phyloP scores from a whole-genome alignment of 129 eudicot species.

The Flaveria ramosissima region DNA sequence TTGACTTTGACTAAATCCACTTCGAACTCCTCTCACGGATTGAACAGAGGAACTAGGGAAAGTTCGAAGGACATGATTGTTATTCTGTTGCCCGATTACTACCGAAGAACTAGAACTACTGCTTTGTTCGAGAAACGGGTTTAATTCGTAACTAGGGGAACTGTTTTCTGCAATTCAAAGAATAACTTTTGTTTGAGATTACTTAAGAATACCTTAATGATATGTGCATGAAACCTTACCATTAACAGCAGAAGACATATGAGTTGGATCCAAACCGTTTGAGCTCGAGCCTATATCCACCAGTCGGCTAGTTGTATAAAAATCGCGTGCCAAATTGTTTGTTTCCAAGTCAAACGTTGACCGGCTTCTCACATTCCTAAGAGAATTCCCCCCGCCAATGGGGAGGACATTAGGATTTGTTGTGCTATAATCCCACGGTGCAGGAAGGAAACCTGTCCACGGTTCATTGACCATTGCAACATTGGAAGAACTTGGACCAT shows the following conservation, averaged over 20 bases:
- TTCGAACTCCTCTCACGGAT: slow-evolving; percentile 51
- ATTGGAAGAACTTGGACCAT: slow-evolving; percentile 51
- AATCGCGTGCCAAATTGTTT: slow-evolving; percentile 43
- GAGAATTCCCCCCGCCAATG: slow-evolving; percentile 52
- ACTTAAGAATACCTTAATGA: slow-evolving; percentile 7
- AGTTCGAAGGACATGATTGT: slow-evolving; percentile 46
- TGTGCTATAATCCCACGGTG: slow-evolving; percentile 46
- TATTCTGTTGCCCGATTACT: slow-evolving; percentile 46
- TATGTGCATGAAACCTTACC: slow-evolving; percentile 37
- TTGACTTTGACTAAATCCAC: slow-evolving; percentile 52
- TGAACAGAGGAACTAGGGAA: slow-evolving; percentile 39
- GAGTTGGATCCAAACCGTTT: slow-evolving; percentile 41
- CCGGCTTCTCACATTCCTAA: slow-evolving; percentile 71
- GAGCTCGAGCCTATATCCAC: slow-evolving; percentile 50
- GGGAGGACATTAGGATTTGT: slow-evolving; percentile 43
- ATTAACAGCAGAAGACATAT: slow-evolving; percentile 39
- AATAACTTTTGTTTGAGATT: not conserved
- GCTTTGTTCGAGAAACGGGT: slow-evolving; percentile 40
- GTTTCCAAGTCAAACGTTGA: slow-evolving; percentile 53
- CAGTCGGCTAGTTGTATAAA: slow-evolving; percentile 43
- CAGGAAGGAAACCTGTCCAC: slow-evolving; percentile 49
- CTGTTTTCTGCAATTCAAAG: slow-evolving; percentile 32
- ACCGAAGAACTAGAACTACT: slow-evolving; percentile 46
- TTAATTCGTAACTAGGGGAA: slow-evolving; percentile 39
- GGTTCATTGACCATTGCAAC: slow-evolving; percentile 41